Conservation (phyloP, 129 eudicot species). For the Saussurea involucrata region DNA sequence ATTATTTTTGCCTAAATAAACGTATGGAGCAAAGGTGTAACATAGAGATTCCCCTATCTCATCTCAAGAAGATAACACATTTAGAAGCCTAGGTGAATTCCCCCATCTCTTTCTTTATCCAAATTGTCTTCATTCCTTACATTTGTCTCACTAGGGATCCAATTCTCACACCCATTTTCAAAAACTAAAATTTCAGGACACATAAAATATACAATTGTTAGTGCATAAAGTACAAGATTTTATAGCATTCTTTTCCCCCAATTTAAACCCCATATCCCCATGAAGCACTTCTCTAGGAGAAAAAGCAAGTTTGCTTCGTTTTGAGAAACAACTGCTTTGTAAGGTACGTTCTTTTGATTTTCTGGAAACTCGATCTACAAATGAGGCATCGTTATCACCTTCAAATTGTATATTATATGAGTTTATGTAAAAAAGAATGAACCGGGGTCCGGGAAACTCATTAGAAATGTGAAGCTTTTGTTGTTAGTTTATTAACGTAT, state of each 20-base stretch:
- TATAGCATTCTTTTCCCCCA: slow-evolving; percentile 17
- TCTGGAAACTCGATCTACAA: not conserved
- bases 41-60: slow-evolving; percentile 37
- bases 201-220: not conserved
- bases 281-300: slow-evolving; percentile 29
- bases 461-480: not conserved
- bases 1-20: slow-evolving; percentile 11
- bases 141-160: not conserved
- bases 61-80: slow-evolving; percentile 29
- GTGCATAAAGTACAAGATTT: not conserved
- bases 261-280: slow-evolving; percentile 34
- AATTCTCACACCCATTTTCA: not conserved
- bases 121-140: slow-evolving; percentile 25
- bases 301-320: slow-evolving; percentile 19
- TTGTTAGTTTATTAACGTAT: not conserved
- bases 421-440: not conserved
- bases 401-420: not conserved
- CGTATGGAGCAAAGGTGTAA: slow-evolving; percentile 27
- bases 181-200: not conserved
- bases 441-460: not conserved
- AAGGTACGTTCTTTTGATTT: slow-evolving; percentile 19
- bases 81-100: slow-evolving; percentile 39
- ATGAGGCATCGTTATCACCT: not conserved
- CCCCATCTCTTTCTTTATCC: slow-evolving; percentile 58
- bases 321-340: slow-evolving; percentile 8